Conservation (phyloP, 2,329 filamentous ascomycete genomes). For the Seiridium cupressi region DNA sequence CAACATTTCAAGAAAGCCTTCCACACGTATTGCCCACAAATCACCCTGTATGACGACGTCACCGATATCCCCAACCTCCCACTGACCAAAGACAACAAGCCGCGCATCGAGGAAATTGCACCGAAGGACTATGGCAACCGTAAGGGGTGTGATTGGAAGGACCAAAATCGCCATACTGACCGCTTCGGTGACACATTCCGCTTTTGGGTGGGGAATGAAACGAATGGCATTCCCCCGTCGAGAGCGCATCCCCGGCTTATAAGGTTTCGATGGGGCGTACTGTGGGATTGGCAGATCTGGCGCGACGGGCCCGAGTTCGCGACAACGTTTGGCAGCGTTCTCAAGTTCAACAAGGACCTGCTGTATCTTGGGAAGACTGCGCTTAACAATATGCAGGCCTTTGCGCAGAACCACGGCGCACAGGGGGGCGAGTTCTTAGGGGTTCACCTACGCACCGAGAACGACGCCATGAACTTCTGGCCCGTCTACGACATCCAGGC, state of each 20-base stretch:
- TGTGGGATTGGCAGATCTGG: constrained; percentile 44
- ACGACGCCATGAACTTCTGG: constrained; percentile 44
- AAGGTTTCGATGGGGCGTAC: constrained; percentile 41
- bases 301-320: constrained; percentile 46
- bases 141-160: constrained; percentile 35
- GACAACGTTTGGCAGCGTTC: constrained; percentile 40
- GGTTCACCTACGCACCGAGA: constrained; percentile 47
- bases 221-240: constrained; percentile 22
- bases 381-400: constrained; percentile 31
- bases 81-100: constrained; percentile 30
- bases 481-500: constrained; percentile 41
- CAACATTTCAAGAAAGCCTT: constrained; percentile 40
- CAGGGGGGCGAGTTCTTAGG: constrained; percentile 32
- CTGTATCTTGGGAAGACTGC: constrained; percentile 36
- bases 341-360: constrained; percentile 40
- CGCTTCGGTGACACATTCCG: constrained; percentile 34
- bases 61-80: constrained; percentile 35
- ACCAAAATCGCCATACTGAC: constrained; percentile 40
- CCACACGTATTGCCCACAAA: constrained; percentile 36
- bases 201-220: constrained; percentile 27
- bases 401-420: constrained; percentile 20
- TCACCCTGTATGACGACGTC: constrained; percentile 37
- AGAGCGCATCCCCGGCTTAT: constrained; percentile 33
- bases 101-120: constrained; percentile 37
- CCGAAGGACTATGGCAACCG: constrained; percentile 38